Evolutionary conservation across 2,329 filamentous ascomycete genomes (phyloP).

Genomic region (Plenodomus lindquistii): DNA sequence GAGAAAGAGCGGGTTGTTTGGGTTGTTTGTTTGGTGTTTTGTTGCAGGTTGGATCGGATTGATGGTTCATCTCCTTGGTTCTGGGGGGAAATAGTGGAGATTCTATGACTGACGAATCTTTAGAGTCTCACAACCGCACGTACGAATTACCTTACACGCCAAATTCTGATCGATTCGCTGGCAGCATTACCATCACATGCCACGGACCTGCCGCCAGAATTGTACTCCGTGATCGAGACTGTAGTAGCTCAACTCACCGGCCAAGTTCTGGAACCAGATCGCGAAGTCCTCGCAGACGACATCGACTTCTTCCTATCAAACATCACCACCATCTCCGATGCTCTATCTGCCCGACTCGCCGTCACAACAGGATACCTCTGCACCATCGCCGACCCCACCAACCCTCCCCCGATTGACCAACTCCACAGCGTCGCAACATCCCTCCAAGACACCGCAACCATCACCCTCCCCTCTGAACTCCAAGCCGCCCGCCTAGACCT

Average conservation of each 20-base stretch:
- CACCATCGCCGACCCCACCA: conserved; percentile 33
- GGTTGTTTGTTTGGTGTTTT: too few relatives aligned
- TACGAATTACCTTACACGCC: conserved; percentile 34
- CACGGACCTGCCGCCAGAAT: conserved; percentile 46
- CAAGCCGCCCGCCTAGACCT: conserved; percentile 35
- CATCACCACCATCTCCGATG: conserved; percentile 37
- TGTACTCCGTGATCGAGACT: conserved; percentile 50
- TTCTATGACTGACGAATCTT: conserved; percentile 4
- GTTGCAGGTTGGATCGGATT: too few relatives aligned
- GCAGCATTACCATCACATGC: conserved; percentile 38
- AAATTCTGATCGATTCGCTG: conserved; percentile 43
- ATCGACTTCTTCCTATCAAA: conserved; percentile 47
- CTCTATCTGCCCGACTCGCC: conserved; percentile 40
- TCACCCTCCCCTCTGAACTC: conserved; percentile 27
- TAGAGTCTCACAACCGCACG: conserved; percentile 46
- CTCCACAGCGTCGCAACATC: conserved; percentile 14
- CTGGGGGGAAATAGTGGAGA: too few relatives aligned
- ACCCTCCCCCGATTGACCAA: conserved; percentile 8
- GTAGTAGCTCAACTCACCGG: conserved; percentile 46
- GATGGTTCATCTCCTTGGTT: too few relatives aligned
- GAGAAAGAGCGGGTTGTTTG: too few relatives aligned
- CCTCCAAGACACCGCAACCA: conserved; percentile 15
- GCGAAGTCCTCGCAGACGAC: conserved; percentile 46
- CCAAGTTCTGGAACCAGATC: conserved; percentile 42
- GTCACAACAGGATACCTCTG: conserved; percentile 37